phyloP scores from a whole-genome alignment of 805 yeast genomes.

The Saccharomycopsis javanensis region DNA sequence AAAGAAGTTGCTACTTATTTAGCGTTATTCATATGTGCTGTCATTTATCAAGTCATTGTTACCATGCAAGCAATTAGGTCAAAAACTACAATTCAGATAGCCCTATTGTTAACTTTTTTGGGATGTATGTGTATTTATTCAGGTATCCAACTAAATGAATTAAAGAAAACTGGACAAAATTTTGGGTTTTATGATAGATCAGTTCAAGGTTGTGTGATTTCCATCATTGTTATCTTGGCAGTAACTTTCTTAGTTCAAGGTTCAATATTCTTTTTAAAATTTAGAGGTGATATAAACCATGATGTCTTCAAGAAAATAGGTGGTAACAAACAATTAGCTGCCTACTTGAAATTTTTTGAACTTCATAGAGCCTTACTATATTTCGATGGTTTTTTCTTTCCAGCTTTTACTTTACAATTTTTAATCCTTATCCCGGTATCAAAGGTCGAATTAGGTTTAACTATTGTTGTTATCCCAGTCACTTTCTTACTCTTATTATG shows the following conservation, averaged over 20 bases:
- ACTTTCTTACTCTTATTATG: conserved; percentile 25
- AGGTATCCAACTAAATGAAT: conserved; percentile 33
- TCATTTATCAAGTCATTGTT: conserved; percentile 30
- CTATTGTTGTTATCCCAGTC: conserved; percentile 30
- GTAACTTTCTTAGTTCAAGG: conserved; percentile 28
- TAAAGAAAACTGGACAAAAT: conserved; percentile 21
- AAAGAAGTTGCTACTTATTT: conserved; percentile 24
- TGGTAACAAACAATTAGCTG: conserved; percentile 27
- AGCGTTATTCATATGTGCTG: conserved; percentile 34
- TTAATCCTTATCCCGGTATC: conserved; percentile 32
- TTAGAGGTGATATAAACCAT: conserved; percentile 31
- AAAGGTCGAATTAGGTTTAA: conserved; percentile 32
- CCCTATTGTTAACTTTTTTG: conserved; percentile 29
- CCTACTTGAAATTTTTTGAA: conserved; percentile 28
- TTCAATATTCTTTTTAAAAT: conserved; percentile 24
- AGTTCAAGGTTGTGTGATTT: conserved; percentile 29
- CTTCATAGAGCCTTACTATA: conserved; percentile 27
- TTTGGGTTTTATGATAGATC: conserved; percentile 25
- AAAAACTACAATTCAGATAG: conserved; percentile 29
- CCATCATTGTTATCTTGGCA: conserved; percentile 29
- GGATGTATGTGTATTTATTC: conserved; percentile 33
- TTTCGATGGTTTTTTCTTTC: conserved; percentile 31
- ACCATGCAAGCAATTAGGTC: conserved; percentile 28
- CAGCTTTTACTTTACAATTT: conserved; percentile 34
- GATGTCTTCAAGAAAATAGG: conserved; percentile 32